Evolutionary conservation across 169 alveolate genomes (phyloP).

Genomic region (Eimeria tenella): DNA sequence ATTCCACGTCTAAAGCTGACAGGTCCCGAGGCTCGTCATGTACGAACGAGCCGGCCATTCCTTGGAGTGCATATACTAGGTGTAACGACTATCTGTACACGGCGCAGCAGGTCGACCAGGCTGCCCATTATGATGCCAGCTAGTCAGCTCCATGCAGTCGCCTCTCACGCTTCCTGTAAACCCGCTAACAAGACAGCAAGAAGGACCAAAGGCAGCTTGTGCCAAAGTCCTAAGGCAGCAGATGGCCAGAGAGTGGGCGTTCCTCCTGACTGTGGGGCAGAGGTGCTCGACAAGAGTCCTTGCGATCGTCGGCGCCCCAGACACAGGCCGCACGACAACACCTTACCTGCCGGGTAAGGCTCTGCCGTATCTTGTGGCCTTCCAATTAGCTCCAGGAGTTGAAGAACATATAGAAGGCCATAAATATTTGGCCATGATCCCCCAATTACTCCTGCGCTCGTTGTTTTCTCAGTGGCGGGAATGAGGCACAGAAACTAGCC

Average conservation of each 20-base stretch:
- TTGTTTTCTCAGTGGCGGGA: constrained; percentile 2
- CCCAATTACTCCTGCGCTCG: no score
- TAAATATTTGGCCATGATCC: no score
- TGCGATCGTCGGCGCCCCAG: neutral
- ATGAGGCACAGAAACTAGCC: constrained; percentile 31
- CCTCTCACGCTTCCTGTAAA: no score
- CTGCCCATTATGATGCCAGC: constrained; percentile 5
- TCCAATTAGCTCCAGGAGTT: no score
- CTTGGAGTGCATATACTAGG: neutral
- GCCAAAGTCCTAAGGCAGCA: no score
- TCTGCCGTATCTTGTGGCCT: no score
- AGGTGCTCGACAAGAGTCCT: neutral
- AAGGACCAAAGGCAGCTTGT: no score
- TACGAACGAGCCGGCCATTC: constrained; percentile 53
- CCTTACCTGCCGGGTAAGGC: no score
- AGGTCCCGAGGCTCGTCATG: neutral
- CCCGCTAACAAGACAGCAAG: no score
- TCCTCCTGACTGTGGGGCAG: no score
- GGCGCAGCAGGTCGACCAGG: neutral
- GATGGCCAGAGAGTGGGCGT: no score
- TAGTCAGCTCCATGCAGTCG: neutral
- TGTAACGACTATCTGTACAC: neutral
- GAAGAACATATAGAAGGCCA: no score
- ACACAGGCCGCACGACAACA: neutral
- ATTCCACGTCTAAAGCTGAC: neutral